Base-by-base conservation (phyloP, 2,329 filamentous ascomycete species). In the Xylariales sp. region DNA sequence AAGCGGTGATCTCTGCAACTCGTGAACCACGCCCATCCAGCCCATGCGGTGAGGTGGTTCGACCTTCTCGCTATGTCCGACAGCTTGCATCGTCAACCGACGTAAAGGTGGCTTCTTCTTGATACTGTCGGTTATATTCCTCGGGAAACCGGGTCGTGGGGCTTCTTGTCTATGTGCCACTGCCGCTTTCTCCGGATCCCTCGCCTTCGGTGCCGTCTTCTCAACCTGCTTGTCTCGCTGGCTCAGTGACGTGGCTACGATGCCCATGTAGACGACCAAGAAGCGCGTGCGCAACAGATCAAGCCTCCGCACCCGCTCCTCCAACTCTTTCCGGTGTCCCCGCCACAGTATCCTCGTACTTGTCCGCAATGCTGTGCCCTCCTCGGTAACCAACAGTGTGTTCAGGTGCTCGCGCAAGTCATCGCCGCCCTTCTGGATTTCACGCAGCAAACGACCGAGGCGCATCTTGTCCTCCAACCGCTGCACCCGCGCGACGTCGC, bases 211-310 rank as follows among this genome's bases (percentile, higher is more conserved):
- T 19, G 43, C 48, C 15, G 49, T 39, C 46, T 43, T 53, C 42
- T 55, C 55, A 29, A 47, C 45, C 34, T 63, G 55, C 45, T 63
- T 68, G 39, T 61, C 60, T 25, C 50, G 51, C 16, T 59, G 52
- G 33, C 50, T 52, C 12, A 58, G 57, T 32, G 57, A 58, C 9
- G 64, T 59, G 10, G 71, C 65, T 40, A 82, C 68, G 46, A 80
- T 71, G 48, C 78, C 74, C 74, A 83, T 76, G 58, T 80, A 81
- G 27, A 80, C 69, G 25, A 82, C 76, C 22, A 83, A 61, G 54
- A 83, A 82, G 46, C 79, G 73, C 76, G 80, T 81, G 55, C 79
- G 70, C 55, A 83, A 57, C 52, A 82, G 60, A 51, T 83, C 80
- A 29, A 83, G 63, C 34, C 78, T 67, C 42, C 74, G 70, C 40